Percentiles rank a stretch among this genome's conserved stretches.
Conservation (phyloP, 139 green algal species). For the Chlorella sp. region DNA sequence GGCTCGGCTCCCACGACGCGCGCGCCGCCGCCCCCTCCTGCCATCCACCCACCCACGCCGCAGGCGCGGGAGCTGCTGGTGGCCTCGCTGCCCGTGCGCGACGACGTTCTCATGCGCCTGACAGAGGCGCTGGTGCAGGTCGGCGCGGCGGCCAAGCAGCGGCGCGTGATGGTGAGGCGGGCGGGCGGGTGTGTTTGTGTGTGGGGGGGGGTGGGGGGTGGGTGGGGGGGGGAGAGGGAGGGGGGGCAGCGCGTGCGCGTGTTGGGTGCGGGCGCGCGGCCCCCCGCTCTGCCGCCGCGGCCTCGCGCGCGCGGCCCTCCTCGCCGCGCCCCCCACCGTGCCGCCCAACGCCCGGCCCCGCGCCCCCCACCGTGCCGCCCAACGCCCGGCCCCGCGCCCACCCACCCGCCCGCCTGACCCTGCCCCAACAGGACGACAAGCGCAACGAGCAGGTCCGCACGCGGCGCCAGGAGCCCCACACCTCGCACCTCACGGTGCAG, state of each 20-base stretch:
- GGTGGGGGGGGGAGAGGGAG: no score
- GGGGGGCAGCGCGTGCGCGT: no score
- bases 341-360: no score
- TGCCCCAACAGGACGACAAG: slow-evolving; percentile 37
- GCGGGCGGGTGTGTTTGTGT: slow-evolving; percentile 1
- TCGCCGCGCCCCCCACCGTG: no score
- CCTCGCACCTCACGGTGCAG: slow-evolving; percentile 31
- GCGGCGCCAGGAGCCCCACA: slow-evolving; percentile 34
- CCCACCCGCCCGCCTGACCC: no score
- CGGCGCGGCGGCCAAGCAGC: slow-evolving; percentile 32
- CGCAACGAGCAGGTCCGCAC: slow-evolving; percentile 19
- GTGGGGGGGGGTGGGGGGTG: no score
- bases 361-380: no score
- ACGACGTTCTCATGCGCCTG: slow-evolving; percentile 37
- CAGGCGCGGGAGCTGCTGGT: slow-evolving; percentile 48
- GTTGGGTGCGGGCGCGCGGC: no score
- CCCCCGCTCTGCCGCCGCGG: no score
- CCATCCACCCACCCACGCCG: not conserved
- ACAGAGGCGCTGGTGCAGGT: slow-evolving; percentile 40
- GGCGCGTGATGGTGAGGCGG: slow-evolving; percentile 11
- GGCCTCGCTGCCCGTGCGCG: slow-evolving; percentile 40
- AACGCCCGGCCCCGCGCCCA: no score
- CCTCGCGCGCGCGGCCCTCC: no score
- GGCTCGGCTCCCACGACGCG: not conserved
- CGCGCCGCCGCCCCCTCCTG: not conserved